These are phyloP conservation scores for Arthroderma uncinatum DNA, from an alignment of 2,329 filamentous ascomycete genomes.

Conservation along the genomic window DNA sequence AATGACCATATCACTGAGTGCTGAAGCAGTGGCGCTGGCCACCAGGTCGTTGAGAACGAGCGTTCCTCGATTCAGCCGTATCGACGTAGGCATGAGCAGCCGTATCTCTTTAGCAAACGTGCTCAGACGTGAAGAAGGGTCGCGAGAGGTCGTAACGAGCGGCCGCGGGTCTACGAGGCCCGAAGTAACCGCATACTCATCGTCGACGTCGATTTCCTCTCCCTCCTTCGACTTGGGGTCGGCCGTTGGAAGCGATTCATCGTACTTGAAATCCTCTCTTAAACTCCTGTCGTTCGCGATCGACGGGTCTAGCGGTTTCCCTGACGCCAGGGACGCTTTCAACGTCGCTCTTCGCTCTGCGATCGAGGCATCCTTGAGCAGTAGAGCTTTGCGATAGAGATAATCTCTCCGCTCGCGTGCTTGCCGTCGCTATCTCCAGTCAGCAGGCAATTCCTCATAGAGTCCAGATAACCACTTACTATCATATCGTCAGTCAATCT, in stretches of 20 bases:
- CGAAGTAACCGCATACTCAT: slow-evolving; percentile 85
- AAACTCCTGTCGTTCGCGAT: slow-evolving; percentile 80
- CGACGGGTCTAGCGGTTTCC: slow-evolving; percentile 68
- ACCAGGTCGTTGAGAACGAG: slow-evolving; percentile 78
- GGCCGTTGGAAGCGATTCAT: slow-evolving; percentile 66
- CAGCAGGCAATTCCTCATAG: no score
- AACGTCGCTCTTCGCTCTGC: slow-evolving; percentile 82
- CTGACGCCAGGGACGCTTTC: slow-evolving; percentile 73
- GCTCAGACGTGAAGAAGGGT: slow-evolving; percentile 72
- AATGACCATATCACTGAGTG: slow-evolving; percentile 73
- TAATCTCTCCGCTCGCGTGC: slow-evolving; percentile 73
- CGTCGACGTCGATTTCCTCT: slow-evolving; percentile 70
- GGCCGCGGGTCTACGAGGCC: slow-evolving; percentile 82
- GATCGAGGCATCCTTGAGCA: slow-evolving; percentile 82
- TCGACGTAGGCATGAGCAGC: slow-evolving; percentile 69
- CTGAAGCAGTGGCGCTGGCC: slow-evolving; percentile 64
- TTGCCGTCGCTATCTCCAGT: slow-evolving; percentile 49
- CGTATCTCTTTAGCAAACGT: slow-evolving; percentile 89
- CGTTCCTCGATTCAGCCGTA: slow-evolving; percentile 84
- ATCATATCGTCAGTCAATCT: background rate
- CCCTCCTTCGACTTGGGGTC: slow-evolving; percentile 61
- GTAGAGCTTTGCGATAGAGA: slow-evolving; percentile 78
- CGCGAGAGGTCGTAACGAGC: slow-evolving; percentile 80
- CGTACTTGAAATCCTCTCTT: slow-evolving; percentile 83
- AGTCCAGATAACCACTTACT: background rate